Conservation (phyloP, 2,329 filamentous ascomycete genomes). For the Basipetospora chlamydospora region DNA sequence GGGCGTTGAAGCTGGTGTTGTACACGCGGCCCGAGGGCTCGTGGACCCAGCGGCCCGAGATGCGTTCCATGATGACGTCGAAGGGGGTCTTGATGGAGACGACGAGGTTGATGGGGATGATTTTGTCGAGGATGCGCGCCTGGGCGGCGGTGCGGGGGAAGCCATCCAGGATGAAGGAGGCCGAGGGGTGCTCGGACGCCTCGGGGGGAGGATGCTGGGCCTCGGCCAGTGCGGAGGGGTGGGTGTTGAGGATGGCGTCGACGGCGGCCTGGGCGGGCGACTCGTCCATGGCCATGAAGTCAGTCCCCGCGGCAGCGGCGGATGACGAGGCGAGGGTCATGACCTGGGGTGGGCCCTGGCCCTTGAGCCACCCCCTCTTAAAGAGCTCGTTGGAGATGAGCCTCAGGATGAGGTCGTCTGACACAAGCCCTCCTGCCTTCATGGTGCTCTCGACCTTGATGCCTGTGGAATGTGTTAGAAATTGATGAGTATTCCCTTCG, state of each 20-base stretch:
- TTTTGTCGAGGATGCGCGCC: constrained; percentile 58
- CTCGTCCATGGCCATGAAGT: not conserved
- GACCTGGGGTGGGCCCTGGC: constrained; percentile 28
- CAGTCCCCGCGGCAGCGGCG: constrained; percentile 19
- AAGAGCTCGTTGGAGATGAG: constrained; percentile 84
- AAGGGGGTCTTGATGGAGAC: constrained; percentile 77
- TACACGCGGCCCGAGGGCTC: constrained; percentile 83
- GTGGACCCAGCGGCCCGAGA: constrained; percentile 87
- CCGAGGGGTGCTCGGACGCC: constrained; percentile 54
- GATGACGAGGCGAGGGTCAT: constrained; percentile 34
- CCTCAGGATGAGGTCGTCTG: constrained; percentile 80
- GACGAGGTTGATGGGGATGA: constrained; percentile 91
- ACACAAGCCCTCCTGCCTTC: constrained; percentile 76
- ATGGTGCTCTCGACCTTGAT: constrained; percentile 84
- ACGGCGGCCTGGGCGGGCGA: constrained; percentile 12
- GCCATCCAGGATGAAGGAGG: constrained; percentile 90
- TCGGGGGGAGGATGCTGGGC: constrained; percentile 18
- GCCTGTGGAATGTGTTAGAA: constrained; percentile 33
- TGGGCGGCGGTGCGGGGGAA: constrained; percentile 83
- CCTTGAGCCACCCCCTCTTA: constrained; percentile 67
- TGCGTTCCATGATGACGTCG: constrained; percentile 75
- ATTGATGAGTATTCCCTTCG: not conserved
- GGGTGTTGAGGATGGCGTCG: constrained; percentile 23
- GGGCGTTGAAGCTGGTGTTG: constrained; percentile 85
- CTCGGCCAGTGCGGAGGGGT: not conserved